Evolutionary conservation across 345 rosid genomes (phyloP).

Genomic region (Pugionium cornutum): DNA sequence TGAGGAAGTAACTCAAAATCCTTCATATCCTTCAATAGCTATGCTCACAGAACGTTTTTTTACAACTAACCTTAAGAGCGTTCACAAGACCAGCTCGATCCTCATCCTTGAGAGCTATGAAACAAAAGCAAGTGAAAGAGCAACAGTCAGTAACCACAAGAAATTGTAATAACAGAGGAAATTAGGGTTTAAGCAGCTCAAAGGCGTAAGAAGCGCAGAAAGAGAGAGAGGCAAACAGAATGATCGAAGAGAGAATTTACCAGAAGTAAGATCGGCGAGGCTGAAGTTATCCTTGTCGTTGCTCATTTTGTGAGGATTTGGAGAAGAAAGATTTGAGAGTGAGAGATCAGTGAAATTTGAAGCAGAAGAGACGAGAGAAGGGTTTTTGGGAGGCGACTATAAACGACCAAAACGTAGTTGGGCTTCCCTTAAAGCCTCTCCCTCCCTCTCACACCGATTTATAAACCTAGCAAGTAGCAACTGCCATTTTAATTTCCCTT

Average conservation of each 20-base stretch:
- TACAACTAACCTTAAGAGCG: constrained; percentile 61
- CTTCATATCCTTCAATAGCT: constrained; percentile 1
- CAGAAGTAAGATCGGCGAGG: constrained; percentile 66
- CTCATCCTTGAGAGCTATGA: constrained; percentile 55
- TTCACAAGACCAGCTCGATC: constrained; percentile 66
- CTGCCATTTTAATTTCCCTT: not conserved
- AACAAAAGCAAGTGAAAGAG: not conserved
- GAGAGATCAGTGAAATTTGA: not conserved
- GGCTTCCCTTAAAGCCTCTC: constrained; percentile 14
- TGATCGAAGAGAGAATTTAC: constrained; percentile 29
- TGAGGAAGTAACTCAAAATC: not conserved
- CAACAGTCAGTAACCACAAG: not conserved
- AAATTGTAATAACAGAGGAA: not conserved
- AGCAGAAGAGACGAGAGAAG: not conserved
- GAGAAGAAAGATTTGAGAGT: constrained; percentile 11
- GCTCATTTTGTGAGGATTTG: constrained; percentile 47
- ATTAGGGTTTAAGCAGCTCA: not conserved
- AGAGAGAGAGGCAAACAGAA: not conserved
- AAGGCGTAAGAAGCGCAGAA: not conserved
- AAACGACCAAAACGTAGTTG: not conserved
- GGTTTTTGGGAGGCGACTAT: constrained; percentile 24
- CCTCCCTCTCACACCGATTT: constrained; percentile 4
- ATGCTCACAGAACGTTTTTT: not conserved
- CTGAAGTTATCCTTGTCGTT: constrained; percentile 59
- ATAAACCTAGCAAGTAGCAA: constrained; percentile 15